These are phyloP conservation scores for Cystobasidium ongulense DNA, from an alignment of 768 basidiomycete species.

Conservation along the genomic window DNA sequence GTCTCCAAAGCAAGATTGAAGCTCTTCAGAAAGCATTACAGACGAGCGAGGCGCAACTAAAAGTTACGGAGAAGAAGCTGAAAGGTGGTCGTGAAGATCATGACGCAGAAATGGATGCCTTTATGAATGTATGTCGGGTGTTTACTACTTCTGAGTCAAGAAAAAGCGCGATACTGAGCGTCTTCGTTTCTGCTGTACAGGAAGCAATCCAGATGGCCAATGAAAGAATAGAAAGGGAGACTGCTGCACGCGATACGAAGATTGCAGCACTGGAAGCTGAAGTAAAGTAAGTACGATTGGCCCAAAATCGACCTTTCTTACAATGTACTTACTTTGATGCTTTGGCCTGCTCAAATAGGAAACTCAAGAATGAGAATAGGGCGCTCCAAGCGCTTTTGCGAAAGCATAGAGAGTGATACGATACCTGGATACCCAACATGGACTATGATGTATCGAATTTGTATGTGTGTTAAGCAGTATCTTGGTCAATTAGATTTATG, in stretches of 20 bases:
- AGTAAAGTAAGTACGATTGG: background rate
- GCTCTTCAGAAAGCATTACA: background rate
- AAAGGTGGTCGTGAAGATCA: background rate
- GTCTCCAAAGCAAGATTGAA: background rate
- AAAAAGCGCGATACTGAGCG: background rate
- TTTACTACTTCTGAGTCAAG: background rate
- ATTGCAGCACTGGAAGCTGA: slow-evolving; percentile 22
- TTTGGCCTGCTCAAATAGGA: background rate
- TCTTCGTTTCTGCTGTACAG: background rate
- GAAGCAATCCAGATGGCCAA: slow-evolving; percentile 21
- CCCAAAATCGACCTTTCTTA: background rate
- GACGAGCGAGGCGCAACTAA: background rate
- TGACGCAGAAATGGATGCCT: slow-evolving; percentile 6
- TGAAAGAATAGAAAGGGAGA: slow-evolving; percentile 7
- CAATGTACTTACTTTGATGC: background rate
- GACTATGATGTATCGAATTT: background rate
- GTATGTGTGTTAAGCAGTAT: background rate
- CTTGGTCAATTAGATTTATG: background rate
- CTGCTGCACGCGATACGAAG: slow-evolving; percentile 4
- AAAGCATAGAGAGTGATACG: background rate
- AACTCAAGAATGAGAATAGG: slow-evolving; percentile 5
- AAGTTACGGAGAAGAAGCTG: background rate
- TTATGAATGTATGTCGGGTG: slow-evolving; percentile 2
- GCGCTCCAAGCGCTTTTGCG: slow-evolving; percentile 21
- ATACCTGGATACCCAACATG: background rate